Conservation (phyloP, 176 grass and related monocot genomes). For the Musa itinerans region DNA sequence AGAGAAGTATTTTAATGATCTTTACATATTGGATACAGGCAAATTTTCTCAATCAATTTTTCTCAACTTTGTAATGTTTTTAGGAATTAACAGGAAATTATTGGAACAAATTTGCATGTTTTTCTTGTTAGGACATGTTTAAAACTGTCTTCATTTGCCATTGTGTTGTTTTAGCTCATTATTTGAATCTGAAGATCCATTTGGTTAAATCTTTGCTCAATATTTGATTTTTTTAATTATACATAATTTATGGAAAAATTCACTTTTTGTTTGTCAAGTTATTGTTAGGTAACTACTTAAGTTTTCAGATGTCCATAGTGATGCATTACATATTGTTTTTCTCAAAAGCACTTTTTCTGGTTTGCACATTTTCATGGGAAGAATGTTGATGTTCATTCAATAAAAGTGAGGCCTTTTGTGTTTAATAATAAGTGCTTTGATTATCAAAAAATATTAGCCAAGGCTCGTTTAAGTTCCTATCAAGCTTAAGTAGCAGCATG, state of each 20-base stretch:
- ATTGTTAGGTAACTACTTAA: not conserved
- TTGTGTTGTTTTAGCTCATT: not conserved
- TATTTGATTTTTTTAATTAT: not conserved
- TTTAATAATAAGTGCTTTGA: not conserved
- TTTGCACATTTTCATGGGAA: not conserved
- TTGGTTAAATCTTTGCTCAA: not conserved
- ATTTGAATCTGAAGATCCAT: not conserved
- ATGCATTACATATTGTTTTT: not conserved
- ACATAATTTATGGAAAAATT: not conserved
- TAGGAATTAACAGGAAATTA: not conserved
- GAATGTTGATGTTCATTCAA: not conserved
- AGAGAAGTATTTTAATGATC: constrained; percentile 33
- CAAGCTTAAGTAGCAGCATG: constrained; percentile 1
- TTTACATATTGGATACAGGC: constrained; percentile 35
- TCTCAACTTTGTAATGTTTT: not conserved
- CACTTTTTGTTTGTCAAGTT: not conserved
- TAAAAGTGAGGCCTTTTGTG: not conserved
- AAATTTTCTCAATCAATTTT: constrained; percentile 12
- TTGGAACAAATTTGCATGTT: not conserved
- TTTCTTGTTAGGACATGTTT: not conserved
- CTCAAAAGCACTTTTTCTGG: not conserved
- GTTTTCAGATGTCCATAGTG: not conserved
- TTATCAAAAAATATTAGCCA: not conserved
- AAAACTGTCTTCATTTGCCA: not conserved
- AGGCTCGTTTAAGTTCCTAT: not conserved